Evolutionary conservation across 129 eudicot genomes (phyloP).

Genomic region (Heracleum sosnowskyi): DNA sequence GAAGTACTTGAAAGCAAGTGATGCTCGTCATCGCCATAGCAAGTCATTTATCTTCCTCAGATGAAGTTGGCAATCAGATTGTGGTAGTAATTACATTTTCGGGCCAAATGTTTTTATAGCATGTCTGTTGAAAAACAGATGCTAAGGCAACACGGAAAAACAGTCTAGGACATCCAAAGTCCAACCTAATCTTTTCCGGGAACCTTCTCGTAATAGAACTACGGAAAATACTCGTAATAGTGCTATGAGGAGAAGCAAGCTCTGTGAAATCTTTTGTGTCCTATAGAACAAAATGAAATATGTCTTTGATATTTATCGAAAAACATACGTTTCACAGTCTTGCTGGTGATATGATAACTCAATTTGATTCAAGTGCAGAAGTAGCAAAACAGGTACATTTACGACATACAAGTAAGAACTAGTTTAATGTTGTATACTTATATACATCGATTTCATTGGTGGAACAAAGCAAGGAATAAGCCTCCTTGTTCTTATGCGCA

Average conservation of each 20-base stretch:
- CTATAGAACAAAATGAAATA: no score
- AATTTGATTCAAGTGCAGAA: background rate
- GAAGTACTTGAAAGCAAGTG: slow-evolving; percentile 93
- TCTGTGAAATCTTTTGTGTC: background rate
- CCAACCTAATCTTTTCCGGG: background rate
- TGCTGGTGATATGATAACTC: background rate
- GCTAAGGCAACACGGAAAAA: background rate
- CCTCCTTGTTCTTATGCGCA: no score
- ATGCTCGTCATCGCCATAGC: slow-evolving; percentile 95
- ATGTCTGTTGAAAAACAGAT: background rate
- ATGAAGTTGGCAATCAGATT: background rate
- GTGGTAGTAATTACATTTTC: background rate
- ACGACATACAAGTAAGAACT: no score
- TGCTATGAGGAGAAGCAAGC: background rate
- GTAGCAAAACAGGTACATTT: background rate
- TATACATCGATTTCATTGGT: no score
- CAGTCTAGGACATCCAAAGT: background rate
- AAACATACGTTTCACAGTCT: no score
- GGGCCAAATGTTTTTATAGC: background rate
- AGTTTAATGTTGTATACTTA: no score
- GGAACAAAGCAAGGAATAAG: no score
- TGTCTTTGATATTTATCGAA: no score
- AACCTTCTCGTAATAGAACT: background rate
- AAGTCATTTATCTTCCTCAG: slow-evolving; percentile 20
- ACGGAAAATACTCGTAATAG: no score